phyloP scores from a whole-genome alignment of 1,284 basidiomycete species.

The Melampsora medusae region DNA sequence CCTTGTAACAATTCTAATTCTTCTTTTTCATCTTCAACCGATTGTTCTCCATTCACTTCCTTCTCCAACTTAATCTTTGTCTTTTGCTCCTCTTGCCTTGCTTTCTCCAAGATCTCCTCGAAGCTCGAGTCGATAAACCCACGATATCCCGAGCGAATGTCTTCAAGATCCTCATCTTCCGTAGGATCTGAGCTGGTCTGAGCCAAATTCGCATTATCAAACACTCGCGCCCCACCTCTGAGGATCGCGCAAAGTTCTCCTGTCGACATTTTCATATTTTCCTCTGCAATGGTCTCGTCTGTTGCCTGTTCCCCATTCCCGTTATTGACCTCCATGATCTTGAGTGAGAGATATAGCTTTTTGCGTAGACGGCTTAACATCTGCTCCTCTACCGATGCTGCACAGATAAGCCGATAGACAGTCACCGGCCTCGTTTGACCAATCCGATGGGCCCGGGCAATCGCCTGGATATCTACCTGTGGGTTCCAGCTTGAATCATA shows the following conservation, averaged over 20 bases:
- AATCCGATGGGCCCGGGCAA: conserved; percentile 49
- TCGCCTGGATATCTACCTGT: conserved; percentile 49
- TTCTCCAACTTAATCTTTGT: conserved; percentile 46
- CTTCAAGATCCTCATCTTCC: conserved; percentile 57
- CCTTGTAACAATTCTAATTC: conserved; percentile 62
- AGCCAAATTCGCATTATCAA: conserved; percentile 14
- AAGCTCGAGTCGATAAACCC: conserved; percentile 47
- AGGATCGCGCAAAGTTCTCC: conserved; percentile 33
- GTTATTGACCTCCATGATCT: conserved; percentile 60
- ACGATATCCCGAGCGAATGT: conserved; percentile 55
- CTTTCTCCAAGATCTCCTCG: conserved; percentile 46
- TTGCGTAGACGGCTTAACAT: conserved; percentile 66
- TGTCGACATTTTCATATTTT: conserved; percentile 10
- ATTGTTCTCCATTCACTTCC: conserved; percentile 36
- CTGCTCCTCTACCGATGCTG: conserved; percentile 64
- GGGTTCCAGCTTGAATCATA: conserved; percentile 48
- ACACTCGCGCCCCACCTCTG: conserved; percentile 11
- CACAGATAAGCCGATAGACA: conserved; percentile 48
- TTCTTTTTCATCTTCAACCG: conserved; percentile 60
- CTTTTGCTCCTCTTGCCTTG: conserved; percentile 44
- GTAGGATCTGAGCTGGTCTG: conserved; percentile 53
- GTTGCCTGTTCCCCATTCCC: conserved; percentile 59
- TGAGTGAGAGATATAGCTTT: conserved; percentile 65
- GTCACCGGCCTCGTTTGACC: conserved; percentile 48
- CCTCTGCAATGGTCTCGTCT: conserved; percentile 45